Evolutionary conservation across 106 monocot genomes (phyloP), one percentile per base, ranked within the genome.

Genomic region (Alisma plantagoaquatica): DNA sequence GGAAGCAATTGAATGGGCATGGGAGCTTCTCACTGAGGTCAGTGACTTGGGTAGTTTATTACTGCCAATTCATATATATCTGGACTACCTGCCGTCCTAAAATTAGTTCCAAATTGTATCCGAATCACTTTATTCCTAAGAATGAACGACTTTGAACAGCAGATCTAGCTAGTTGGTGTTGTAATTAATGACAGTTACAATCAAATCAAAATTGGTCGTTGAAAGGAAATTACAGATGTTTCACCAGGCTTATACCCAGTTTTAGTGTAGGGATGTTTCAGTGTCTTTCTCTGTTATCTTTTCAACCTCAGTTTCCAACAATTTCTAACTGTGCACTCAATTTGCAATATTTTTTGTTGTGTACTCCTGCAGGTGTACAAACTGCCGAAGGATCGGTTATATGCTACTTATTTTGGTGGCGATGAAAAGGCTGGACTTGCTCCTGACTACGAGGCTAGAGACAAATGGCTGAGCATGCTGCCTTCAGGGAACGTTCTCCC

Each of bases 341-440:
- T n/a, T n/a, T n/a, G n/a, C n/a, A n/a, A n/a, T n/a, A n/a, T n/a
- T n/a, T n/a, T n/a, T n/a, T n/a, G n/a, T n/a, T n/a, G n/a, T n/a
- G n/a, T n/a, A n/a, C n/a, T n/a, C 24, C 16, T 79, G 26, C 53
- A 94, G 94, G 88, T 94, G 1, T 94, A 88, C 57, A 71, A 73
- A 46, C 63, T 94, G 48, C 94, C 94, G 0, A 66, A 57, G 22
- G 75, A 94, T 60, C 70, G 68, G 44, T 54, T 94, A 29, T 94
- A 88, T 66, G 87, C 81, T 2, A 94, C 94, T 20, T 94, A 94
- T 73, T 94, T 94, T 71, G 88, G 94, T 46, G 94, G 94, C 23
- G 94, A 94, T 67, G 88, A 94, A 54, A 94, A 88, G 47, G 47
- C 75, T 50, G 84, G 94, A 4, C 94, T 94, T 78, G 54, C 70